Evolutionary conservation across 305 asterid genomes (phyloP).

Genomic region (Lippia alba): DNA sequence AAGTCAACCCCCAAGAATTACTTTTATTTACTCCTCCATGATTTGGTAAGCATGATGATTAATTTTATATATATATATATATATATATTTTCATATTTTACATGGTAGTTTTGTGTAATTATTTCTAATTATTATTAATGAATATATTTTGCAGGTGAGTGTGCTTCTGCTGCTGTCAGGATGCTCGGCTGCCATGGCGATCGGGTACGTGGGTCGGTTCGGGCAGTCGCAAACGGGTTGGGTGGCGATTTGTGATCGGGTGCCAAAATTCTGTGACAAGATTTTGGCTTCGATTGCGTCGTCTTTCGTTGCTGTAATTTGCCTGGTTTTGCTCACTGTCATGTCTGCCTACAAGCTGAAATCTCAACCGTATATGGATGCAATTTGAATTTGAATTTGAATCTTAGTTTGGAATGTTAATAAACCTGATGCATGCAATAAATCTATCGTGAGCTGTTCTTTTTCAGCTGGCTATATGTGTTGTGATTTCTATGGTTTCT

Average conservation of each 20-base stretch:
- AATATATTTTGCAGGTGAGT: slow-evolving; percentile 45
- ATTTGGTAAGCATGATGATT: slow-evolving; percentile 51
- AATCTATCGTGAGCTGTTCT: not conserved
- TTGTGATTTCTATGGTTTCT: not conserved
- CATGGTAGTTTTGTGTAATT: too few species aligned
- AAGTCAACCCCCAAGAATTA: slow-evolving; percentile 41
- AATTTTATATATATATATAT: too few species aligned
- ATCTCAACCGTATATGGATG: slow-evolving; percentile 14
- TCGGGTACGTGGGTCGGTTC: slow-evolving; percentile 47
- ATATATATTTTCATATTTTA: too few species aligned
- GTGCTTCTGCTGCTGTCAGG: slow-evolving; percentile 46
- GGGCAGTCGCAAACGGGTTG: slow-evolving; percentile 52
- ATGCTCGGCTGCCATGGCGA: slow-evolving; percentile 47
- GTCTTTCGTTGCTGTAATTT: slow-evolving; percentile 45
- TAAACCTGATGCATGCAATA: slow-evolving; percentile 9
- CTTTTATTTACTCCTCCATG: slow-evolving; percentile 51
- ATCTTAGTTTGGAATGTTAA: not conserved
- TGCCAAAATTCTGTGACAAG: slow-evolving; percentile 45
- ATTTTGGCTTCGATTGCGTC: slow-evolving; percentile 29
- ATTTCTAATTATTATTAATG: too few species aligned
- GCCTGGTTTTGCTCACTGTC: slow-evolving; percentile 41
- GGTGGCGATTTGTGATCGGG: slow-evolving; percentile 44
- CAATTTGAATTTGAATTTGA: slow-evolving; percentile 1
- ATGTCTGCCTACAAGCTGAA: slow-evolving; percentile 54
- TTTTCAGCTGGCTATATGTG: too few species aligned